A percentile compares a stretch with the other conserved stretches of the same genome.
phyloP scores from a whole-genome alignment of 805 yeast genomes.

The Jamesozyma rosinii region DNA sequence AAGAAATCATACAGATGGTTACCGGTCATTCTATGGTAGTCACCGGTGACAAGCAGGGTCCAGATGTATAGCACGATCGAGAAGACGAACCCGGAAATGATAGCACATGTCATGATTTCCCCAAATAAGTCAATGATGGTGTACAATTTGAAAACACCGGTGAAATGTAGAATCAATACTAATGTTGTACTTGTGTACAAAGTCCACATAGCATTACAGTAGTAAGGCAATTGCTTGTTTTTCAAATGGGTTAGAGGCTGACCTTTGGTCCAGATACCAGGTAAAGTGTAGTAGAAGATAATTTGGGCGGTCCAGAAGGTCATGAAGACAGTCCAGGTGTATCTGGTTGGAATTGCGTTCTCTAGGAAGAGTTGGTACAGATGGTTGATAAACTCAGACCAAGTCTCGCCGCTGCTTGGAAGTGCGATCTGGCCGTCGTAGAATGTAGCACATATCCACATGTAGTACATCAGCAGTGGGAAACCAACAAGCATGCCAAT shows the following conservation, averaged over 20 bases:
- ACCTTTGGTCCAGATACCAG: slow-evolving; percentile 93
- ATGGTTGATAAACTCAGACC: slow-evolving; percentile 40
- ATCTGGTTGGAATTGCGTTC: slow-evolving; percentile 48
- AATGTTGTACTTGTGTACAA: slow-evolving; percentile 60
- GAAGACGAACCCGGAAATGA: slow-evolving; percentile 62
- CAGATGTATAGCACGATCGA: slow-evolving; percentile 62
- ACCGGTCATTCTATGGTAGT: slow-evolving; percentile 87
- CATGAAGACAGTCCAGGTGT: slow-evolving; percentile 64
- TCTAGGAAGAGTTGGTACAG: slow-evolving; percentile 39
- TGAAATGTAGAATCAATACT: slow-evolving; percentile 54
- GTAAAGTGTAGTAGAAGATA: slow-evolving; percentile 68
- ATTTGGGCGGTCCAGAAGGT: slow-evolving; percentile 62
- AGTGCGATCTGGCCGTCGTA: slow-evolving; percentile 65
- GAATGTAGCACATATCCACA: slow-evolving; percentile 86
- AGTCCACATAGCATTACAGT: slow-evolving; percentile 83
- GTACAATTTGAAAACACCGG: slow-evolving; percentile 65
- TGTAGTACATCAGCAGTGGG: slow-evolving; percentile 89
- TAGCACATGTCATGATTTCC: slow-evolving; percentile 87
- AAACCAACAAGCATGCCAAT: slow-evolving; percentile 86
- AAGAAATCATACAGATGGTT: slow-evolving; percentile 82
- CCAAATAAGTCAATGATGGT: slow-evolving; percentile 77
- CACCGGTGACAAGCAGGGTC: slow-evolving; percentile 56
- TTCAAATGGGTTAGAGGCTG: slow-evolving; percentile 80
- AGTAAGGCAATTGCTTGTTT: slow-evolving; percentile 78
- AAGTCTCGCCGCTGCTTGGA: slow-evolving; percentile 54